These are phyloP conservation scores for Bretziella fagacearum DNA, from an alignment of 2,329 filamentous ascomycete genomes.

Conservation along the genomic window DNA sequence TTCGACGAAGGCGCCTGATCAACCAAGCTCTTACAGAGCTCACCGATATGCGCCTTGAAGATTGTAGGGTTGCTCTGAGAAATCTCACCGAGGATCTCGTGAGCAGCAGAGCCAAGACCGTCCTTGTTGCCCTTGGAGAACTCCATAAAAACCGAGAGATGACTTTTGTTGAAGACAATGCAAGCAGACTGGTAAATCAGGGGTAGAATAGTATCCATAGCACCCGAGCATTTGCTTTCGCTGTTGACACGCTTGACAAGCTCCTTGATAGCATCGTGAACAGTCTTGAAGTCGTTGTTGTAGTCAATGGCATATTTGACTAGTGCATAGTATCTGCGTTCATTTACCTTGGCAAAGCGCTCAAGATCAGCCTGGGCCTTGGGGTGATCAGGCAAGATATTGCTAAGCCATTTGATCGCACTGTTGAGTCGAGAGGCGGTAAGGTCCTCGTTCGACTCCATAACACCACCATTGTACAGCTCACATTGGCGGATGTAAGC, in stretches of 20 bases:
- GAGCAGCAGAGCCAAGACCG: slow-evolving; percentile 59
- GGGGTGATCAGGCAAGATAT: slow-evolving; percentile 57
- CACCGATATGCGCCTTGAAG: slow-evolving; percentile 81
- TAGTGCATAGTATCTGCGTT: slow-evolving; percentile 77
- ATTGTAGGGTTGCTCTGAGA: slow-evolving; percentile 77
- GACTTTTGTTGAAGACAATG: slow-evolving; percentile 84
- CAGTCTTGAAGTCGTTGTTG: slow-evolving; percentile 81
- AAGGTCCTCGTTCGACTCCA: slow-evolving; percentile 52
- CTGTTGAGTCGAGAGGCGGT: slow-evolving; percentile 54
- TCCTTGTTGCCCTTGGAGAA: slow-evolving; percentile 71
- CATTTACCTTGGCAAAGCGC: slow-evolving; percentile 81
- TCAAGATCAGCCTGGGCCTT: slow-evolving; percentile 62
- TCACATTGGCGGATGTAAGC: slow-evolving; percentile 75
- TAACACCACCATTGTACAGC: slow-evolving; percentile 72
- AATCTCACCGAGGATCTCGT: slow-evolving; percentile 82
- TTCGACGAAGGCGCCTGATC: slow-evolving; percentile 58
- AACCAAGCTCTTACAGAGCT: slow-evolving; percentile 73
- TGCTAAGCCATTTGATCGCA: slow-evolving; percentile 55
- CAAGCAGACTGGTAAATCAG: slow-evolving; percentile 70
- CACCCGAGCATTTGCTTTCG: slow-evolving; percentile 27
- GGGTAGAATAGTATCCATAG: slow-evolving; percentile 66
- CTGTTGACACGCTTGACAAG: slow-evolving; percentile 60
- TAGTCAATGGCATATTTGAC: slow-evolving; percentile 71
- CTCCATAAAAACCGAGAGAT: slow-evolving; percentile 78
- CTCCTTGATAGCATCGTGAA: slow-evolving; percentile 80